phyloP scores from a whole-genome alignment of 2,329 filamentous ascomycete species.

The Raffaelea arxii region DNA sequence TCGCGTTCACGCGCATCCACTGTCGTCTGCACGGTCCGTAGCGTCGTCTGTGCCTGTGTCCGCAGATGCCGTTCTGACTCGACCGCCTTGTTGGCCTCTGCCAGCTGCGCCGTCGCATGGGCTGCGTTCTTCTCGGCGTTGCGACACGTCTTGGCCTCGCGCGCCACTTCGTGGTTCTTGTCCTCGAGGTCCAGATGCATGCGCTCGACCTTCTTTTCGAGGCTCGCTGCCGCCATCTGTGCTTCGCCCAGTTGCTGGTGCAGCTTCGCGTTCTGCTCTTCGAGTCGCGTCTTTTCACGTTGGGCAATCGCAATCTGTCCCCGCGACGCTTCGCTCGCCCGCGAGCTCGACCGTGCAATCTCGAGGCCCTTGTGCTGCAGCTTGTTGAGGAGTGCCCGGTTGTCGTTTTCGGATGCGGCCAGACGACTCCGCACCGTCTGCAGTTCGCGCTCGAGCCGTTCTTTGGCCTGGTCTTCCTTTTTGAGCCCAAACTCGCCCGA shows the following conservation, averaged over 20 bases:
- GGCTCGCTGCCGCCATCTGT: slow-evolving; percentile 68
- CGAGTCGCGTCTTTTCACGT: slow-evolving; percentile 70
- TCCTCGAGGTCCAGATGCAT: slow-evolving; percentile 81
- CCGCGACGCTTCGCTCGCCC: slow-evolving; percentile 74
- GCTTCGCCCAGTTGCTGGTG: slow-evolving; percentile 78
- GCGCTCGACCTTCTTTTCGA: slow-evolving; percentile 94
- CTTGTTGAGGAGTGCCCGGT: slow-evolving; percentile 89
- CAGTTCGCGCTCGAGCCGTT: slow-evolving; percentile 82
- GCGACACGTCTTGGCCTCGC: slow-evolving; percentile 81
- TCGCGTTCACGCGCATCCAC: slow-evolving; percentile 75
- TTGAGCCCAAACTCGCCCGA: slow-evolving; percentile 81
- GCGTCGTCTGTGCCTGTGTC: slow-evolving; percentile 75
- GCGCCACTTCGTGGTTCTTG: slow-evolving; percentile 80
- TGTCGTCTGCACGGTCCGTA: slow-evolving; percentile 67
- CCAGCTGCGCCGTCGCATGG: slow-evolving; percentile 69
- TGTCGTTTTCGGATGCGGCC: slow-evolving; percentile 90
- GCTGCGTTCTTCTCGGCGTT: slow-evolving; percentile 86
- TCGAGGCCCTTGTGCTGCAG: slow-evolving; percentile 95
- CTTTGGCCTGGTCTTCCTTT: slow-evolving; percentile 91
- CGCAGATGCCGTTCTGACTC: slow-evolving; percentile 85
- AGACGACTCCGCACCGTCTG: slow-evolving; percentile 84
- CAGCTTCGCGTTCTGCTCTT: slow-evolving; percentile 73
- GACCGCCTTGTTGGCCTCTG: slow-evolving; percentile 79
- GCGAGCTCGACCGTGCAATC: slow-evolving; percentile 81
- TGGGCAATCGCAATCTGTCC: slow-evolving; percentile 67